Conservation (phyloP, 306 rosid species). For the Cajanus cajan region DNA sequence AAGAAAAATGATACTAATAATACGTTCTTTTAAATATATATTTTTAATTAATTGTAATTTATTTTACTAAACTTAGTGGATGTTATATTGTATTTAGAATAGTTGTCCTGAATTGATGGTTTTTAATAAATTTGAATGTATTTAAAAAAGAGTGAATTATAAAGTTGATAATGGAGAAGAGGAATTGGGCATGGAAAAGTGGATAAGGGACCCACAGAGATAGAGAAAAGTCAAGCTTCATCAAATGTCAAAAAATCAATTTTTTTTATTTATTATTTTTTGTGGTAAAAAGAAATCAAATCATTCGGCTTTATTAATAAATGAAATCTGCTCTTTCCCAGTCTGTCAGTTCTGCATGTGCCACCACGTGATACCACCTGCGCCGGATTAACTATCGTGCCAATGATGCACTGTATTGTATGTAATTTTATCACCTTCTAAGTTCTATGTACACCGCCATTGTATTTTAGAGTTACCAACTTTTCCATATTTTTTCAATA, state of each 20-base stretch:
- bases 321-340: conserved; percentile 14
- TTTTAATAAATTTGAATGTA: too few species aligned
- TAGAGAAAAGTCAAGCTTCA: not conserved
- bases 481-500: too few species aligned
- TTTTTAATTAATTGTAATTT: too few species aligned
- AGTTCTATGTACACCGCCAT: not conserved
- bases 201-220: not conserved
- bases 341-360: conserved; percentile 30
- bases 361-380: conserved; percentile 13
- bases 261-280: not conserved
- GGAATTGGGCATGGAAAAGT: not conserved
- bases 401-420: not conserved
- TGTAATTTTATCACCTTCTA: not conserved
- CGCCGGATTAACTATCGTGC: conserved; percentile 23
- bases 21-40: too few species aligned
- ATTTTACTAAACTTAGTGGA: too few species aligned
- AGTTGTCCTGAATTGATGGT: too few species aligned
- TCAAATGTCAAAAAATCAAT: not conserved
- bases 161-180: not conserved
- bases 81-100: too few species aligned
- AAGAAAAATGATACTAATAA: too few species aligned
- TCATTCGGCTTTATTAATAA: not conserved
- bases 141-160: too few species aligned
- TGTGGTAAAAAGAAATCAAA: not conserved
- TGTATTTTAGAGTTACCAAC: not conserved